These are phyloP conservation scores for Metarhizium sp. DNA, from an alignment of 2,329 filamentous ascomycete genomes.

Conservation along the genomic window DNA sequence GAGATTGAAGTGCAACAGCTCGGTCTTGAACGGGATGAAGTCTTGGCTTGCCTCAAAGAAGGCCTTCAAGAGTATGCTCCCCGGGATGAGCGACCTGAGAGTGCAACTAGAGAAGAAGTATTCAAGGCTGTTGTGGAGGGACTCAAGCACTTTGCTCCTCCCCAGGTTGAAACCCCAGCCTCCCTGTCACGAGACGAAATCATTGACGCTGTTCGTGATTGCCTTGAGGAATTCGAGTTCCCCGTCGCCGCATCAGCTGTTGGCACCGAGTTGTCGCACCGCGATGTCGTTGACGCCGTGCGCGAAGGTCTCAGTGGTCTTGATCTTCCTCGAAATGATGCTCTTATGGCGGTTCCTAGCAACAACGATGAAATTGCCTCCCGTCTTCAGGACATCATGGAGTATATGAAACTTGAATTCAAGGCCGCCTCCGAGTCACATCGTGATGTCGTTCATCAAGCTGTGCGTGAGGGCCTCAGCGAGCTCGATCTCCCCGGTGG, in stretches of 20 bases:
- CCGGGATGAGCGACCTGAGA: constrained; percentile 40
- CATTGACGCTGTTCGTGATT: constrained; percentile 73
- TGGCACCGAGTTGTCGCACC: constrained; percentile 43
- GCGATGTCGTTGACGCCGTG: constrained; percentile 56
- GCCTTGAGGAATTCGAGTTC: constrained; percentile 76
- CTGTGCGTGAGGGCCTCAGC: not conserved
- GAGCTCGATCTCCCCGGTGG: not conserved
- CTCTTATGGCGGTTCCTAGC: constrained; percentile 29
- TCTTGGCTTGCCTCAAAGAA: constrained; percentile 77
- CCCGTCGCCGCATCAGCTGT: constrained; percentile 50
- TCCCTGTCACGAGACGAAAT: constrained; percentile 74
- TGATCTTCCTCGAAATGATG: constrained; percentile 32
- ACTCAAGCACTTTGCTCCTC: constrained; percentile 69
- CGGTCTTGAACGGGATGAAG: constrained; percentile 82
- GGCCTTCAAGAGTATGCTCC: constrained; percentile 69
- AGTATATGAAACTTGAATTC: constrained; percentile 50
- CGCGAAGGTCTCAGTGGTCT: constrained; percentile 47
- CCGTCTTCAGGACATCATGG: constrained; percentile 56
- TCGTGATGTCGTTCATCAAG: constrained; percentile 48
- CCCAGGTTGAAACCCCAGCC: constrained; percentile 59
- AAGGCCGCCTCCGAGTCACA: constrained; percentile 48
- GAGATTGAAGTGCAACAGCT: constrained; percentile 87
- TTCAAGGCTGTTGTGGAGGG: constrained; percentile 79
- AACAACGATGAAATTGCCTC: constrained; percentile 41
- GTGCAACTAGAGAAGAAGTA: constrained; percentile 73